Evolutionary conservation across 2,329 filamentous ascomycete species (phyloP), one percentile per base, ranked within the genome.

Genomic region (Coniella lustricola): DNA sequence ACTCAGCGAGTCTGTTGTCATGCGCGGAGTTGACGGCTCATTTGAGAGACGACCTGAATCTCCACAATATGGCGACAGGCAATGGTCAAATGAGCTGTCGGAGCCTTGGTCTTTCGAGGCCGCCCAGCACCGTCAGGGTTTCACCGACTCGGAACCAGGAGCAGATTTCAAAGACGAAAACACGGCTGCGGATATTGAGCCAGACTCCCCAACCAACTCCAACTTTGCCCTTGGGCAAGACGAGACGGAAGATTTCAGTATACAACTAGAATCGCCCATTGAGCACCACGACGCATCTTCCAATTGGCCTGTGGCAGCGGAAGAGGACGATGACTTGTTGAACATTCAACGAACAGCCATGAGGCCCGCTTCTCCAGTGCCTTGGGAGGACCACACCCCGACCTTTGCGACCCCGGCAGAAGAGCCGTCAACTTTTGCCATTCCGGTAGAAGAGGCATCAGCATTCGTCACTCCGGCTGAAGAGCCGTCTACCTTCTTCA

Each of bases 331-430:
- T 35, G 31, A 35, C 20, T 36, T 31, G 20, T 13, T 39, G n/a
- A 21, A 9, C n/a, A 8, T 36, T 10, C 29, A 50, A 10, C 44
- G 14, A 25, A 17, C 36, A 7, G 25, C 21, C 18, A 10, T 29
- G 16, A 16, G 31, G 16, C 25, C 41, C n/a, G 40, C 20, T 7
- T 43, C 20, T 7, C 37, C 22, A 7, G 4, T n/a, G 12, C 40
- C 31, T 18, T 35, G 17, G 7, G 41, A 37, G 4, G 32, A 44
- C 17, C 36, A 43, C 9, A 40, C 20, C 4, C 29, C 35, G 22
- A 40, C 34, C n/a, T 50, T 52, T 16, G 35, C 34, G 10, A 42
- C 47, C 12, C 44, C 50, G 18, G 16, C 38, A 40, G 47, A 52
- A 35, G n/a, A 10, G 20, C 8, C 36, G 12, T 25, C 40, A 7